These are phyloP conservation scores for Saksenaea vasiformis DNA, from an alignment of 371 early-diverging fungal species.

Conservation along the genomic window DNA sequence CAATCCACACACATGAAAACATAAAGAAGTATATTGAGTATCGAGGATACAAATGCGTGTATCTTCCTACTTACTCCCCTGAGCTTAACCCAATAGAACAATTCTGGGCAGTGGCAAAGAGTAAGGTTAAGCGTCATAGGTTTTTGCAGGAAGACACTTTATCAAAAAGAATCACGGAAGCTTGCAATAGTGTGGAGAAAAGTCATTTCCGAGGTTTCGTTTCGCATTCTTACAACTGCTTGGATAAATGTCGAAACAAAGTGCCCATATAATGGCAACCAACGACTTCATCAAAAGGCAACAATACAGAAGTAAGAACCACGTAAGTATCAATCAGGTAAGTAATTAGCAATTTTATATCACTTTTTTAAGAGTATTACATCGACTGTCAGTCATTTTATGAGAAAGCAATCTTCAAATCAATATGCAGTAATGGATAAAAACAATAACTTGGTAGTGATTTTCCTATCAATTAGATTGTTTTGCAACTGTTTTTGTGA, in stretches of 20 bases:
- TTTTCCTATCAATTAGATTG: too few species aligned
- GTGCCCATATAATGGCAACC: slow-evolving; percentile 14
- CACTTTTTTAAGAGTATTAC: slow-evolving; percentile 9
- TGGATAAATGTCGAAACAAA: slow-evolving; percentile 23
- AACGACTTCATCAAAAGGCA: slow-evolving; percentile 5
- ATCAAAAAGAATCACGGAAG: slow-evolving; percentile 4
- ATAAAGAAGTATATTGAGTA: slow-evolving; percentile 1
- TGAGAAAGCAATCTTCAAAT: too few species aligned
- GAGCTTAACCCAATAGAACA: slow-evolving; percentile 12
- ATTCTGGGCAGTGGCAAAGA: neutral
- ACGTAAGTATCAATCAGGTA: slow-evolving; percentile 13
- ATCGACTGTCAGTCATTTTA: slow-evolving; percentile 9
- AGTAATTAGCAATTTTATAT: slow-evolving; percentile 8
- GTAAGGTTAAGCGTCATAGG: too few species aligned
- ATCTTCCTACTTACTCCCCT: slow-evolving; percentile 16
- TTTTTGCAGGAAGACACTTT: too few species aligned
- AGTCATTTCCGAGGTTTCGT: neutral
- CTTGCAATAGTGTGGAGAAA: neutral
- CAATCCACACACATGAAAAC: slow-evolving; percentile 13
- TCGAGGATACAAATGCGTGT: neutral
- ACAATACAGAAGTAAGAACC: slow-evolving; percentile 12
- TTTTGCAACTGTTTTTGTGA: too few species aligned
- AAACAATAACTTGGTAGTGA: too few species aligned
- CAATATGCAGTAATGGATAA: too few species aligned
- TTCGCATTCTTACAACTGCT: slow-evolving; percentile 20